phyloP scores from a whole-genome alignment of 108 stramenopile species.

The Phaeodactylum tricornutum region DNA sequence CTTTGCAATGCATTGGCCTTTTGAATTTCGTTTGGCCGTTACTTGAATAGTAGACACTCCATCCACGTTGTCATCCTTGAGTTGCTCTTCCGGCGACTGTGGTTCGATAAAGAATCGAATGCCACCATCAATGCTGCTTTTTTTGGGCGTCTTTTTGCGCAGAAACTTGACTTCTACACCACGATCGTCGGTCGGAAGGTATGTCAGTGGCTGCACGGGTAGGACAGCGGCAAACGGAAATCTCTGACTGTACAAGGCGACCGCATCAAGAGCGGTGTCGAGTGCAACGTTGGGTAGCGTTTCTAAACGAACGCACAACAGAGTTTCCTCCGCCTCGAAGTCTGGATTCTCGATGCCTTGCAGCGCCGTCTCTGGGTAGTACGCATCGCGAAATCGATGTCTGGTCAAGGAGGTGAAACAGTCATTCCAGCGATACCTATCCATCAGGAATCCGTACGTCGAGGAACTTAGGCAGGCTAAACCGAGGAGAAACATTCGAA shows the following conservation, averaged over 20 bases:
- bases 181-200: constrained; percentile 44
- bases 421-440: no score
- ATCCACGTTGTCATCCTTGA: constrained; percentile 3
- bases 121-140: constrained; percentile 62
- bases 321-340: neutral
- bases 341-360: neutral
- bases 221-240: constrained; percentile 76
- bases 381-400: no score
- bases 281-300: neutral
- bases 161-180: constrained; percentile 60
- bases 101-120: constrained; percentile 37
- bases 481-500: no score
- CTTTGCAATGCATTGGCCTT: constrained; percentile 62
- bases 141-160: constrained; percentile 62
- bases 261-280: neutral
- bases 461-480: no score
- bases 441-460: no score
- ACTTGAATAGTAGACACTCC: constrained; percentile 36
- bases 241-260: constrained; percentile 31
- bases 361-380: no score
- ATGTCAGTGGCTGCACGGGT: constrained; percentile 70
- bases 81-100: constrained; percentile 13
- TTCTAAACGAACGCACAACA: neutral
- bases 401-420: no score
- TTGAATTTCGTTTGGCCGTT: constrained; percentile 37